A percentile compares a stretch with the other conserved stretches of the same genome.
These are phyloP conservation scores for Mallotus nudiflorus DNA, from an alignment of 345 rosid species.

Conservation along the genomic window DNA sequence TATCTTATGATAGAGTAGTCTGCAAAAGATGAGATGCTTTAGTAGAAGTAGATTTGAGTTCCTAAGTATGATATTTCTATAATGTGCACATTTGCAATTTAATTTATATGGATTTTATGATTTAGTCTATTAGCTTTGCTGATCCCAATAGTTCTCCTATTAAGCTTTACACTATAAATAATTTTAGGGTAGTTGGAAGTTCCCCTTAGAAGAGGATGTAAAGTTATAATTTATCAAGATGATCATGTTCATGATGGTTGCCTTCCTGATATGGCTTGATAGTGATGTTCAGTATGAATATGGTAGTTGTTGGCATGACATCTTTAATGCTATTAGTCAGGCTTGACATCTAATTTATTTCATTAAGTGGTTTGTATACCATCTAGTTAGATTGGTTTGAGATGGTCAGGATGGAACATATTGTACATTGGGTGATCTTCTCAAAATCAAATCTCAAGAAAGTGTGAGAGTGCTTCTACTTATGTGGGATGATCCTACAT, in stretches of 20 bases:
- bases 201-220: constrained; percentile 79
- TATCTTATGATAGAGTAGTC: not conserved
- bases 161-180: no score
- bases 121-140: no score
- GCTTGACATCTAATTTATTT: constrained; percentile 82
- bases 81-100: no score
- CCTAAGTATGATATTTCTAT: no score
- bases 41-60: not conserved
- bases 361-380: constrained; percentile 86
- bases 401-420: constrained; percentile 33
- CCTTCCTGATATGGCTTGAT: constrained; percentile 64
- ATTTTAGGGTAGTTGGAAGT: constrained; percentile 7
- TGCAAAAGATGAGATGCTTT: not conserved
- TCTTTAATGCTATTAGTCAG: constrained; percentile 69
- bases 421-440: constrained; percentile 68
- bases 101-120: no score
- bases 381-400: constrained; percentile 65
- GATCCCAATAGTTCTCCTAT: no score
- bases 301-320: constrained; percentile 74
- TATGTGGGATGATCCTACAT: constrained; percentile 98
- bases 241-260: constrained; percentile 72
- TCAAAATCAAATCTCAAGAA: constrained; percentile 85
- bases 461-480: constrained; percentile 91
- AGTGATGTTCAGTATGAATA: constrained; percentile 48
- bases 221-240: constrained; percentile 85